These are phyloP conservation scores for Calonectria hawksworthii DNA, from an alignment of 2,329 filamentous ascomycete genomes.

Conservation along the genomic window DNA sequence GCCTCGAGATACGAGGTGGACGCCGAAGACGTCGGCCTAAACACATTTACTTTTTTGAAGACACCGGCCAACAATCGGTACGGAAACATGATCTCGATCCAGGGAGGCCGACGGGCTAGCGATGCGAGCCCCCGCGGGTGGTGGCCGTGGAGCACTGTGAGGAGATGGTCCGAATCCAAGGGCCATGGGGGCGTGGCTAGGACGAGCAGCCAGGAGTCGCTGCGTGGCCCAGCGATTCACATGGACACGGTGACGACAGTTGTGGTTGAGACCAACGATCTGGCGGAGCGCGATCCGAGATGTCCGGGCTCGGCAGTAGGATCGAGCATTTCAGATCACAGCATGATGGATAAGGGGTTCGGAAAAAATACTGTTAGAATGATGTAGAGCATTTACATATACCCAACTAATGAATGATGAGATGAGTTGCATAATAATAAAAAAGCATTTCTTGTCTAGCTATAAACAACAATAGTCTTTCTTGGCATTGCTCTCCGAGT, in stretches of 20 bases:
- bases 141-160: slow-evolving; percentile 44
- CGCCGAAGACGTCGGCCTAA: slow-evolving; percentile 61
- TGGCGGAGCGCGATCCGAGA: slow-evolving; percentile 42
- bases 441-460: not conserved
- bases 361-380: slow-evolving; percentile 20
- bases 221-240: slow-evolving; percentile 57
- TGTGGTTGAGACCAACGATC: slow-evolving; percentile 55
- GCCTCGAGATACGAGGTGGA: slow-evolving; percentile 52
- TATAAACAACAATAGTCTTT: not conserved
- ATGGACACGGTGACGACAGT: slow-evolving; percentile 60
- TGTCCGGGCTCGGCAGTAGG: slow-evolving; percentile 43
- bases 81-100: slow-evolving; percentile 59
- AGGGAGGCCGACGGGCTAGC: slow-evolving; percentile 42
- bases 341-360: slow-evolving; percentile 45
- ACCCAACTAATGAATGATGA: slow-evolving; percentile 18
- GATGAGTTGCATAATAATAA: not conserved
- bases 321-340: slow-evolving; percentile 44
- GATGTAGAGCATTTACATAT: slow-evolving; percentile 15
- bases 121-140: slow-evolving; percentile 39
- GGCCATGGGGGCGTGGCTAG: slow-evolving; percentile 31
- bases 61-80: slow-evolving; percentile 54
- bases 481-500: too few relatives aligned
- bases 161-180: slow-evolving; percentile 19
- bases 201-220: slow-evolving; percentile 50
- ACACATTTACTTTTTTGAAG: slow-evolving; percentile 66